These are phyloP conservation scores for Trichosporon ovoides DNA, from an alignment of 1,284 basidiomycete species.

Conservation along the genomic window DNA sequence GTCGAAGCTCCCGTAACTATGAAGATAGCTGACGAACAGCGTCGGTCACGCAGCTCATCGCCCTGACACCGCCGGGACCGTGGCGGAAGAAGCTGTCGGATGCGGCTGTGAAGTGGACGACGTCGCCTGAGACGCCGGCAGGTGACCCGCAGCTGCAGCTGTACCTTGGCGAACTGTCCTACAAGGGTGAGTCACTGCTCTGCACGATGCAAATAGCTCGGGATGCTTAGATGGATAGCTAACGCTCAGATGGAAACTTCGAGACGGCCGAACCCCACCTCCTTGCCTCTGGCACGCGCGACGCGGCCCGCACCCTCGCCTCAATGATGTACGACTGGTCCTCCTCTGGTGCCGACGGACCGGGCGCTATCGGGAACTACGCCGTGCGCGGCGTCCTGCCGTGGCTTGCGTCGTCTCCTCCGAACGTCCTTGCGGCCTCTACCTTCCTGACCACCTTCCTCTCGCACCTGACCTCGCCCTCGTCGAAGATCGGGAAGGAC, in stretches of 20 bases:
- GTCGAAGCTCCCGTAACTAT: no score
- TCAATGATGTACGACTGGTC: conserved; percentile 79
- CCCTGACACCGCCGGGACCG: conserved; percentile 48
- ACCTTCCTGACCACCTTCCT: conserved; percentile 74
- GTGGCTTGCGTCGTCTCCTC: conserved; percentile 79
- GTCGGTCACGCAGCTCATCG: conserved; percentile 49
- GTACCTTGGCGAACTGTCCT: conserved; percentile 78
- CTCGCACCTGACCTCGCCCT: conserved; percentile 55
- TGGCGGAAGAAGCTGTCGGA: conserved; percentile 53
- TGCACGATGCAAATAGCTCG: no score
- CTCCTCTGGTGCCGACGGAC: conserved; percentile 31
- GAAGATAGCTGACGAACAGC: conserved; percentile 31
- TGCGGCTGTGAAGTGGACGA: conserved; percentile 62
- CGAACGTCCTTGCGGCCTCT: conserved; percentile 76
- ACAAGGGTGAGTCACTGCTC: conserved; percentile 61
- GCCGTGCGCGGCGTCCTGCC: conserved; percentile 76
- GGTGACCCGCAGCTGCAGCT: conserved; percentile 81
- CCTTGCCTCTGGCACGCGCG: conserved; percentile 74
- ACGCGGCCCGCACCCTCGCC: conserved; percentile 77
- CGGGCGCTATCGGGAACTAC: conserved; percentile 59
- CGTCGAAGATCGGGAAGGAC: conserved; percentile 45
- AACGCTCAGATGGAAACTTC: conserved; percentile 63
- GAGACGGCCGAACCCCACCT: conserved; percentile 72
- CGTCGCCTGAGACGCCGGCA: conserved; percentile 65
- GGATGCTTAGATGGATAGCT: no score